Base-by-base conservation (phyloP, 2,329 filamentous ascomycete genomes). In the Talaromyces sp. region DNA sequence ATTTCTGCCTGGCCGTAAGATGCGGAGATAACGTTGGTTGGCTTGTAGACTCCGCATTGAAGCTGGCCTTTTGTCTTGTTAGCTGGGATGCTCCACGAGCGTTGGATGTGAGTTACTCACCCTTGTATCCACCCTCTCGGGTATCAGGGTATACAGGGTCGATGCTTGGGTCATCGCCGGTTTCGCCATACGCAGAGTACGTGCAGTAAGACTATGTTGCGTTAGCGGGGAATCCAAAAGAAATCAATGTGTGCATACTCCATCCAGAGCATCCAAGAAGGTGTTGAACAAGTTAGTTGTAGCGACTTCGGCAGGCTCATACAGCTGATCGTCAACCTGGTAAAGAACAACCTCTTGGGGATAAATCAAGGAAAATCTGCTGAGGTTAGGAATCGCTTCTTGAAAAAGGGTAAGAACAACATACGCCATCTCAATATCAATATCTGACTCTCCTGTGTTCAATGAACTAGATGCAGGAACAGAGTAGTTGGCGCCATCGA, bases 1-100 rank as follows among this genome's bases (percentile, higher is more conserved):
- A 76, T 74, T 73, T 88, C 86, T 50, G 82, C 79, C 49, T 82
- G 82, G 56, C 84, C 84, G 71, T 87, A 87, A 3, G 82, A 85
- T 68, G 88, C 84, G 43, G 80, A 82, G 66, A 86, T 81, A 7
- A 87, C 85, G 67, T 86, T 85, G 10, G 85, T 84, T 2, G 84
- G 83, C 69, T 81, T 78, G 75, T 82, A 85, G 22, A 82, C 77
- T 8, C 81, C 82, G 65, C 82, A 84, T 68, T 82, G 77, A 13
- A 81, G 74, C 41, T 72, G 63, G 62, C 71, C 69, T 37, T 14
- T 27, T 16, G 13, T 56, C 24, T 43, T 14, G 22, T 59, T 19
- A 58, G 56, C 31, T 31, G 19, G 14, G 24, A 5, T 43, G 8
- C 41, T 43, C 16, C 19, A 33, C 24, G 16, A 33, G 16, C 33